Percentiles rank a stretch among this genome's conserved stretches.
These are phyloP conservation scores for Venturiaceae sp. DNA, from an alignment of 2,329 filamentous ascomycete genomes.

Conservation along the genomic window DNA sequence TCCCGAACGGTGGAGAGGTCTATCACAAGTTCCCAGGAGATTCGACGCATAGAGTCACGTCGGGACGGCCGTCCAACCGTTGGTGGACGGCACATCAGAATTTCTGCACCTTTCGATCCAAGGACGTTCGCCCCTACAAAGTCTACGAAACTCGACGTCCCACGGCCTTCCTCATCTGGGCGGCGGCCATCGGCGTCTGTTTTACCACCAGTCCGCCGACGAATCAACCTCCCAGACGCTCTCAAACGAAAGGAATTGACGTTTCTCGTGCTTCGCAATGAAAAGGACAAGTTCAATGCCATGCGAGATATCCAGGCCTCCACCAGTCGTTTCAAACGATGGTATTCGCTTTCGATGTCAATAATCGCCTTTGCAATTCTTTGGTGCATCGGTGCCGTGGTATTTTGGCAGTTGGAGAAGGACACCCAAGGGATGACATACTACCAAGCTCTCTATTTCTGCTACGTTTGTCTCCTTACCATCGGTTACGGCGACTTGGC, in stretches of 20 bases:
- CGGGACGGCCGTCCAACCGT: conserved; percentile 3
- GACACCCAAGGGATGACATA: conserved; percentile 53
- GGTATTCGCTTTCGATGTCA: conserved; percentile 63
- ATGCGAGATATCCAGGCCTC: conserved; percentile 72
- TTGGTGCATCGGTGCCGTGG: conserved; percentile 70
- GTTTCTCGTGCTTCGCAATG: conserved; percentile 45
- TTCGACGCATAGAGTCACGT: conserved; percentile 25
- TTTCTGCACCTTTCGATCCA: conserved; percentile 5
- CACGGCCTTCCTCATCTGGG: not conserved
- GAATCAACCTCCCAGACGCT: not conserved
- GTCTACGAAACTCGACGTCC: not conserved
- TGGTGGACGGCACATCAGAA: not conserved
- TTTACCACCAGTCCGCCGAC: not conserved
- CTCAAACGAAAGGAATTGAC: conserved; percentile 24
- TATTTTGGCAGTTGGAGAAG: conserved; percentile 58
- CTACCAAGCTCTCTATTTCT: conserved; percentile 77
- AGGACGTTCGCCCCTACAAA: not conserved
- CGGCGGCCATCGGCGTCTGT: not conserved
- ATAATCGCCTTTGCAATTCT: conserved; percentile 59
- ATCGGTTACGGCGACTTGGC: conserved; percentile 79
- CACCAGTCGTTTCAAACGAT: conserved; percentile 57
- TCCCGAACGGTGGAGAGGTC: conserved; percentile 44
- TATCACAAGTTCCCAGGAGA: conserved; percentile 41
- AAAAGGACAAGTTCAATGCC: conserved; percentile 60
- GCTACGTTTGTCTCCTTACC: conserved; percentile 72